Evolutionary conservation across 208 protist genomes (phyloP), one percentile per base, ranked within the genome.

Genomic region (Naegleria fowleri): DNA sequence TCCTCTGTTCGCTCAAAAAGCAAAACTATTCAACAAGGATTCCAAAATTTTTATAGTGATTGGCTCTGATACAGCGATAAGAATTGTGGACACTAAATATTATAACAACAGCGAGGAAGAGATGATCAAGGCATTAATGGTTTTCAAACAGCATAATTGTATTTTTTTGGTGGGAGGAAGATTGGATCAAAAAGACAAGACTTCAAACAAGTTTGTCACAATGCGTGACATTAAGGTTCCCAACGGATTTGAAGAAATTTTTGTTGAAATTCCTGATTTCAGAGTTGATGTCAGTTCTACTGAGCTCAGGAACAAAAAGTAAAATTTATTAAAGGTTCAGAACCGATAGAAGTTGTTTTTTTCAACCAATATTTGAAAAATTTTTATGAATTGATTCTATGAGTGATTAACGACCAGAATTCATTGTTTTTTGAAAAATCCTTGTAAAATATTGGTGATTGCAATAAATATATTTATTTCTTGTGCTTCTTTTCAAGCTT

Each of bases 401-500:
- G n/a, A n/a, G n/a, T n/a, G n/a, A n/a, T n/a, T n/a, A n/a, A n/a
- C n/a, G n/a, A n/a, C n/a, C n/a, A n/a, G n/a, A n/a, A n/a, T n/a
- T n/a, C n/a, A n/a, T n/a, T n/a, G n/a, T n/a, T n/a, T n/a, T n/a
- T n/a, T n/a, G n/a, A n/a, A n/a, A n/a, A n/a, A n/a, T n/a, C n/a
- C n/a, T n/a, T n/a, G n/a, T n/a, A n/a, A n/a, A n/a, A n/a, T n/a
- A n/a, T n/a, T n/a, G n/a, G n/a, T n/a, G n/a, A n/a, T n/a, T n/a
- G 43, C 7, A 29, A 29, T 67, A 67, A 67, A 67, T 67, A 19
- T 58, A 67, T 84, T 84, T 40, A 41, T 36, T 79, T 41, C 76
- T 84, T 84, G 29, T 84, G 76, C 33, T 84, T 84, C 33, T 90
- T 94, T 94, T 52, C 94, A 91, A 40, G 91, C 76, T 86, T 67